Conservation (phyloP, 2,329 filamentous ascomycete species). For the Exophiala sideris region DNA sequence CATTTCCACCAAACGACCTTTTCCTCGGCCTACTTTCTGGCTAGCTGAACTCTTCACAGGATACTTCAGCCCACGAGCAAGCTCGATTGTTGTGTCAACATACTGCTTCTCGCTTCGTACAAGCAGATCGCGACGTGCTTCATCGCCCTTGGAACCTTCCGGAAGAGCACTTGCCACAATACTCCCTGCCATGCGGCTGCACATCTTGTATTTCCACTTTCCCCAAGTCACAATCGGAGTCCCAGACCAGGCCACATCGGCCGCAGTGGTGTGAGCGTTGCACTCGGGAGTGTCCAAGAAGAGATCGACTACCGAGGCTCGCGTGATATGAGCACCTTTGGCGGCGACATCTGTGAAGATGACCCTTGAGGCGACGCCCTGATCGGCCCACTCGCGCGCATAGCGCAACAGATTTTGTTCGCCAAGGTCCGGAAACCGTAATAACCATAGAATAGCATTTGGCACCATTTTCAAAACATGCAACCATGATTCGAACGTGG, state of each 20-base stretch:
- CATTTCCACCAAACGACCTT: conserved; percentile 72
- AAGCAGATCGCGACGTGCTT: conserved; percentile 71
- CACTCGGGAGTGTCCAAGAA: conserved; percentile 98
- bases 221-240: conserved; percentile 88
- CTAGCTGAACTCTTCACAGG: conserved; percentile 32
- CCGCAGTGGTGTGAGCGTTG: conserved; percentile 96
- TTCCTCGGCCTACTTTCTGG: conserved; percentile 32
- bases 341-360: conserved; percentile 96
- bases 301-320: conserved; percentile 86
- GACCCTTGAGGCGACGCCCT: conserved; percentile 79
- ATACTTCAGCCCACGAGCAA: conserved; percentile 66
- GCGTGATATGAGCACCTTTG: conserved; percentile 88
- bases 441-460: conserved; percentile 87
- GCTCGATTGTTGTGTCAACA: conserved; percentile 68
- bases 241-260: conserved; percentile 93
- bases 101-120: conserved; percentile 77
- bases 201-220: conserved; percentile 97
- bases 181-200: conserved; percentile 93
- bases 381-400: conserved; percentile 77
- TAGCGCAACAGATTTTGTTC: conserved; percentile 80
- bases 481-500: conserved; percentile 92
- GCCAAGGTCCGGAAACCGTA: conserved; percentile 93
- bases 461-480: conserved; percentile 82
- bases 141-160: conserved; percentile 61
- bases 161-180: conserved; percentile 89